phyloP scores from a whole-genome alignment of 2,329 filamentous ascomycete species.

The Aspergillus costaricaensis region DNA sequence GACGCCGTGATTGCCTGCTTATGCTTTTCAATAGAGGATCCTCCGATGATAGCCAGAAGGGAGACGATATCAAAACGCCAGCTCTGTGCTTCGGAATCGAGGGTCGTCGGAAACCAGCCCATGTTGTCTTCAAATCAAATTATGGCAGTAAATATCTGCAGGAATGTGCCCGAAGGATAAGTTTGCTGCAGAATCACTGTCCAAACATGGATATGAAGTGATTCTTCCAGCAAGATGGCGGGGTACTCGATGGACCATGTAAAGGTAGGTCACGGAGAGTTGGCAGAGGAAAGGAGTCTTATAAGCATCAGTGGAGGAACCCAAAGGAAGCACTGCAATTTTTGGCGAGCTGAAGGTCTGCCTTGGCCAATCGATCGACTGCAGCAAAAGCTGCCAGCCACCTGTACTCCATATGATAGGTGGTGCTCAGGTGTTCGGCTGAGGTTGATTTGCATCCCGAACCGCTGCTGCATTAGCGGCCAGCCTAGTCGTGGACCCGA shows the following conservation, averaged over 20 bases:
- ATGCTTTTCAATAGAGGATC: slow-evolving; percentile 60
- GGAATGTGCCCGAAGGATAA: background rate
- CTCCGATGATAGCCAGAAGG: slow-evolving; percentile 64
- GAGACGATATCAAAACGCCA: slow-evolving; percentile 65
- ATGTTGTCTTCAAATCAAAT: background rate
- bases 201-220: too few species aligned
- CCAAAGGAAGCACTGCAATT: background rate
- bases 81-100: slow-evolving; percentile 10
- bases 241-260: background rate
- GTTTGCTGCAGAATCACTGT: too few species aligned
- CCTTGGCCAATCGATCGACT: background rate
- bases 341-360: background rate
- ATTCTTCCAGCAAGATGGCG: background rate
- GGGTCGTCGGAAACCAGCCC: slow-evolving; percentile 12
- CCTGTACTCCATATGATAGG: background rate
- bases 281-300: background rate
- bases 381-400: background rate
- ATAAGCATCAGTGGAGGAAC: background rate
- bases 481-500: background rate
- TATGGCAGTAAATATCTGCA: background rate
- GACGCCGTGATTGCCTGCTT: slow-evolving; percentile 61
- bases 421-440: background rate
- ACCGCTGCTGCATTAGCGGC: slow-evolving; percentile 1
- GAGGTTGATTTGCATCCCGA: background rate
- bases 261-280: background rate